A percentile compares a stretch with the other conserved stretches of the same genome.
Evolutionary conservation across 768 basidiomycete genomes (phyloP).

Genomic region (Leucosporidium creatinivorum): DNA sequence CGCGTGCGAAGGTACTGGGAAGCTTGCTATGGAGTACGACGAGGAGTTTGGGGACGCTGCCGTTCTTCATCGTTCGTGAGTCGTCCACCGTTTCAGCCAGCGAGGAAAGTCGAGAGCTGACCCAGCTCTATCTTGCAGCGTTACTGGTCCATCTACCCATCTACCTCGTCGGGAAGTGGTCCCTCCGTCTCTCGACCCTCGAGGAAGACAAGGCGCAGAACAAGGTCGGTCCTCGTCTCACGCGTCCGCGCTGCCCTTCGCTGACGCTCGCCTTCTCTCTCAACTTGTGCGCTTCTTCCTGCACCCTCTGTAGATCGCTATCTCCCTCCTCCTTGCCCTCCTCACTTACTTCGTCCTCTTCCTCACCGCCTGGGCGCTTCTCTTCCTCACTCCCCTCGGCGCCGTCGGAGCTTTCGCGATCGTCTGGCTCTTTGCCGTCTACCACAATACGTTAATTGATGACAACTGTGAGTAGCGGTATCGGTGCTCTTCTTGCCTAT

Average conservation of each 20-base stretch:
- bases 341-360: slow-evolving; percentile 78
- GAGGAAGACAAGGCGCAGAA: slow-evolving; percentile 96
- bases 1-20: slow-evolving; percentile 45
- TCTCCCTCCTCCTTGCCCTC: slow-evolving; percentile 66
- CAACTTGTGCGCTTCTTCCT: slow-evolving; percentile 67
- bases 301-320: slow-evolving; percentile 52
- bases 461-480: slow-evolving; percentile 50
- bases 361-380: slow-evolving; percentile 73
- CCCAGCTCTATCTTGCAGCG: slow-evolving; percentile 37
- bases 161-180: slow-evolving; percentile 74
- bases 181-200: slow-evolving; percentile 67
- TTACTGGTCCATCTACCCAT: slow-evolving; percentile 56
- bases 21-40: too few relatives aligned
- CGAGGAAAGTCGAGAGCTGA: too few relatives aligned
- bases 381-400: slow-evolving; percentile 67
- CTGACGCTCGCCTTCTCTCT: slow-evolving; percentile 69
- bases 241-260: slow-evolving; percentile 55
- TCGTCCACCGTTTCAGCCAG: too few relatives aligned
- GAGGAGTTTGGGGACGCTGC: slow-evolving; percentile 45
- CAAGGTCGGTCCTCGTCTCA: slow-evolving; percentile 70
- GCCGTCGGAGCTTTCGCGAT: slow-evolving; percentile 60
- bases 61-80: slow-evolving; percentile 70
- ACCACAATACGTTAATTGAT: slow-evolving; percentile 80
- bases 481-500: slow-evolving; percentile 66
- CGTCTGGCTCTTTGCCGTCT: slow-evolving; percentile 70